Conservation (phyloP, 352 stramenopile genomes). For the Globisporangium nagaii region DNA sequence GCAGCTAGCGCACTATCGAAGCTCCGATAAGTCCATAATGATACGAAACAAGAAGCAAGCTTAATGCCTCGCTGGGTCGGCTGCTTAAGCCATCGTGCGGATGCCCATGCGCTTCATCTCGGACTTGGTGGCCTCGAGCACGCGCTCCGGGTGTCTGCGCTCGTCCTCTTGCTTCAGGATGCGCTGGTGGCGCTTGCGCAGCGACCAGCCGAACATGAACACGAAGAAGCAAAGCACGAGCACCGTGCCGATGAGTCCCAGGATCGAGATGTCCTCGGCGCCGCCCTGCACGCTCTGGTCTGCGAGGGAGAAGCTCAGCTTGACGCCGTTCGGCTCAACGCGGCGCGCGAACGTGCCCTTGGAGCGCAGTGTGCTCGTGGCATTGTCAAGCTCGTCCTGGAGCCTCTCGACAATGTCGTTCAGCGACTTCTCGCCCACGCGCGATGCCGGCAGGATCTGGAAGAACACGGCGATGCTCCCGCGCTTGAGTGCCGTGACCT, state of each 20-base stretch:
- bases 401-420: conserved; percentile 64
- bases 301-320: conserved; percentile 63
- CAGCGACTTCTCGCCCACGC: conserved; percentile 50
- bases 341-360: conserved; percentile 60
- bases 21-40: background rate
- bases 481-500: conserved; percentile 45
- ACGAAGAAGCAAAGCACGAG: conserved; percentile 54
- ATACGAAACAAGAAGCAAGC: conserved; percentile 11
- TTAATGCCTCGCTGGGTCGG: too few relatives aligned
- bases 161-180: conserved; percentile 23
- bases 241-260: conserved; percentile 52
- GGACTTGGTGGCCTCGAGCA: conserved; percentile 15
- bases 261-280: conserved; percentile 63
- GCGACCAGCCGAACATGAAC: conserved; percentile 49
- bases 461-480: conserved; percentile 66
- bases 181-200: conserved; percentile 48
- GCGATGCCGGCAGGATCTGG: conserved; percentile 54
- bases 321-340: conserved; percentile 53
- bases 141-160: conserved; percentile 7
- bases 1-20: too few relatives aligned
- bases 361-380: conserved; percentile 52
- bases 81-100: conserved; percentile 43
- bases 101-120: conserved; percentile 76
- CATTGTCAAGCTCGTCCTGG: conserved; percentile 45
- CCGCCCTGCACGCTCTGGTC: conserved; percentile 54